Conservation (phyloP, 2,329 filamentous ascomycete genomes). For the Diaporthe sp. region DNA sequence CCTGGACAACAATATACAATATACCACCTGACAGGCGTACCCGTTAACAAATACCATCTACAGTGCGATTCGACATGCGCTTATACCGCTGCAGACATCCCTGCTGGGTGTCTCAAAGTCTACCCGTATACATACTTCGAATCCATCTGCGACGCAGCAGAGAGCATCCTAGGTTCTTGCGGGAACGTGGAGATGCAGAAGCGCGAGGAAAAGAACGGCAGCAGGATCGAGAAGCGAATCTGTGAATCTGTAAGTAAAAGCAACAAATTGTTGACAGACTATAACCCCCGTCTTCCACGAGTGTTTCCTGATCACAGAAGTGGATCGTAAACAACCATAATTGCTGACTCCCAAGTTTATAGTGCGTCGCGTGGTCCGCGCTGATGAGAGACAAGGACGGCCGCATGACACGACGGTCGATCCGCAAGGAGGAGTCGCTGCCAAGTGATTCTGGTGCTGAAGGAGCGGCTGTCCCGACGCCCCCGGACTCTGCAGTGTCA, state of each 20-base stretch:
- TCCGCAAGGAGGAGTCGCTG: background rate
- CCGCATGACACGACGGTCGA: background rate
- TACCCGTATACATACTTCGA: conserved; percentile 11
- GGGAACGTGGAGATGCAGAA: background rate
- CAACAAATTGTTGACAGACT: too few relatives aligned
- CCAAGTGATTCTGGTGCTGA: background rate
- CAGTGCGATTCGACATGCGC: conserved; percentile 10
- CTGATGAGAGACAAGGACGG: conserved; percentile 12
- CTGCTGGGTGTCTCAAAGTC: conserved; percentile 11
- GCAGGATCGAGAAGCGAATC: conserved; percentile 13
- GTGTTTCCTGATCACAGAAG: too few relatives aligned
- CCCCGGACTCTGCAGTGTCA: background rate
- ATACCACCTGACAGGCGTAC: background rate
- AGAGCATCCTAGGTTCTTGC: background rate
- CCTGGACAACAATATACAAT: background rate
- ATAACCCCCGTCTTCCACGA: too few relatives aligned
- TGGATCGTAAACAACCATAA: too few relatives aligned
- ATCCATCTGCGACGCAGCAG: background rate
- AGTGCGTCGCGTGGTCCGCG: conserved; percentile 21
- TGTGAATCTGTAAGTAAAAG: conserved; percentile 22
- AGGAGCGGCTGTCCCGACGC: background rate
- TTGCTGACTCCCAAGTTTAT: background rate
- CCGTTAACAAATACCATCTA: background rate
- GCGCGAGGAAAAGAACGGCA: background rate
- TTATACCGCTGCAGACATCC: background rate